Conservation (phyloP, 495 filamentous ascomycete genomes). For the Bathelium albidoporum region DNA sequence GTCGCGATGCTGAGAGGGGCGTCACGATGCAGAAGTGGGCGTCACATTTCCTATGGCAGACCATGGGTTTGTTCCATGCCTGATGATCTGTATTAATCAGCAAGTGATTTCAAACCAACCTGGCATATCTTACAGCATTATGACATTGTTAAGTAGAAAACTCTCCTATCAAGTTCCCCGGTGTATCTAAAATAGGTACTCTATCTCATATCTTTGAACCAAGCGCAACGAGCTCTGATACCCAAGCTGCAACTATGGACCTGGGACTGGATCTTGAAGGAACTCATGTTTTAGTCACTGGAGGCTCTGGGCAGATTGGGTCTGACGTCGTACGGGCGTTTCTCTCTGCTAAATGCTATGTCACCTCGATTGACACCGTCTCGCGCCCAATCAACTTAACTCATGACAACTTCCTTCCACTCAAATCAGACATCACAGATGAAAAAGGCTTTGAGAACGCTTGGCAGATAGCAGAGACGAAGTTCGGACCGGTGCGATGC, state of each 20-base stretch:
- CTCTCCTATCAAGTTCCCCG: background rate
- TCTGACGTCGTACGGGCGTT: slow-evolving; percentile 29
- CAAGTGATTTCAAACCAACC: too few relatives aligned
- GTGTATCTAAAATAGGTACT: too few relatives aligned
- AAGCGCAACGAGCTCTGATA: background rate
- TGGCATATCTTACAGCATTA: background rate
- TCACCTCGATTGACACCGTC: slow-evolving; percentile 31
- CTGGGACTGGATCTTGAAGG: slow-evolving; percentile 26
- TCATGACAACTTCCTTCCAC: background rate
- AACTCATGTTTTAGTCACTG: slow-evolving; percentile 44
- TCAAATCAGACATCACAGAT: slow-evolving; percentile 29
- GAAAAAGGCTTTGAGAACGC: slow-evolving; percentile 22
- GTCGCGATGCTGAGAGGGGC: too few relatives aligned
- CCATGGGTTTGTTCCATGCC: too few relatives aligned
- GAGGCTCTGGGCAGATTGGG: slow-evolving; percentile 37
- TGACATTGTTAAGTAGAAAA: background rate
- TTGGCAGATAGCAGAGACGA: slow-evolving; percentile 21
- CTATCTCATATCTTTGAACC: too few relatives aligned
- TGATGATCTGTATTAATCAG: too few relatives aligned
- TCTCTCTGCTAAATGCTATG: slow-evolving; percentile 30
- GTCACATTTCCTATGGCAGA: too few relatives aligned
- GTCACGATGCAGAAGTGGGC: too few relatives aligned
- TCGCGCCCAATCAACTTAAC: background rate
- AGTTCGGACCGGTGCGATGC: slow-evolving; percentile 28
- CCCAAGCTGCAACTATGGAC: slow-evolving; percentile 9